phyloP scores from a whole-genome alignment of 306 rosid species.

The Cucumis sativus region DNA sequence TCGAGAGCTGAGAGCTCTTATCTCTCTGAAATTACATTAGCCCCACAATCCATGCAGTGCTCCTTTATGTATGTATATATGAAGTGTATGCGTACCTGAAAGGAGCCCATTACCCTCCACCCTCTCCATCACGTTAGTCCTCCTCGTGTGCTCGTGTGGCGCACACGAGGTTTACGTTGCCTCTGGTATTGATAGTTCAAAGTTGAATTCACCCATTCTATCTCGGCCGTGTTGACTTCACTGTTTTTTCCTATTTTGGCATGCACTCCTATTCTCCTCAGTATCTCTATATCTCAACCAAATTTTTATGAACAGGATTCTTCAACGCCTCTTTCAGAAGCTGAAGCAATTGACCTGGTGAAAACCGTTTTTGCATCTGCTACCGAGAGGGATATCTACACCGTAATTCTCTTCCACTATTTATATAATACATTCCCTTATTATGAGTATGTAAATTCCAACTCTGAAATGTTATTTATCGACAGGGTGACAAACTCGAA shows the following conservation, averaged over 20 bases:
- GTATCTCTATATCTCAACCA: background rate
- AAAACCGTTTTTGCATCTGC: constrained; percentile 92
- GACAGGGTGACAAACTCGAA: constrained; percentile 78
- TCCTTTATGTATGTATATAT: background rate
- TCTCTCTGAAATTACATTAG: background rate
- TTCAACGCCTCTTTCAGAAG: constrained; percentile 79
- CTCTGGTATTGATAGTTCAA: background rate
- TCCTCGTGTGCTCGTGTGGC: background rate
- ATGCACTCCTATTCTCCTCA: background rate
- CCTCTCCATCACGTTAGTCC: background rate
- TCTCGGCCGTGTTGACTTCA: background rate
- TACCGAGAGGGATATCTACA: constrained; percentile 89
- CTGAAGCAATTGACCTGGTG: constrained; percentile 73
- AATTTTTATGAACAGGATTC: constrained; percentile 50
- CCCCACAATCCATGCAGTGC: background rate
- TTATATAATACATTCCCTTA: background rate
- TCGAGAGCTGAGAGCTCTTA: background rate
- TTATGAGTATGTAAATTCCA: background rate
- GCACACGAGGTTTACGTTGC: background rate
- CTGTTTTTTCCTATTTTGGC: background rate
- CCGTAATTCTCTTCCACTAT: constrained; percentile 34
- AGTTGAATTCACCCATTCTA: background rate
- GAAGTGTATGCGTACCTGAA: background rate
- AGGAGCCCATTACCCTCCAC: background rate
- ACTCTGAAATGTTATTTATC: constrained; percentile 7